A percentile compares a stretch with the other conserved stretches of the same genome.
phyloP scores from a whole-genome alignment of 116 monocot genomes.

The Iris pallida region DNA sequence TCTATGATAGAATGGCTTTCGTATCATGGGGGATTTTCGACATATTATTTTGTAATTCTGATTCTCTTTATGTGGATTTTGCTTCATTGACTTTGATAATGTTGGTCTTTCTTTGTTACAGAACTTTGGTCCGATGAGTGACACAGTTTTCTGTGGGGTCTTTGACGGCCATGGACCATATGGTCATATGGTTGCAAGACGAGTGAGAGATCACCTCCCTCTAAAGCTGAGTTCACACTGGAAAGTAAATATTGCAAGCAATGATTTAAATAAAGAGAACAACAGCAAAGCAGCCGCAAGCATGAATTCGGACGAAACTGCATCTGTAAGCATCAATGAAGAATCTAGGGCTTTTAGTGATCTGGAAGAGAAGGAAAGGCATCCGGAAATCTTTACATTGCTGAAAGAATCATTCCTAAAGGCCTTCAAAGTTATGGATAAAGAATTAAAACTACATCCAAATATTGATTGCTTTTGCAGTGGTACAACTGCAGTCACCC shows the following conservation, averaged over 20 bases:
- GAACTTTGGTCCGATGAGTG: slow-evolving; percentile 44
- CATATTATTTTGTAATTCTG: no score
- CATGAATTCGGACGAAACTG: slow-evolving; percentile 24
- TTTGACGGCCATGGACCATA: slow-evolving; percentile 61
- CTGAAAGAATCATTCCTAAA: slow-evolving; percentile 48
- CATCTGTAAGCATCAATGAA: slow-evolving; percentile 19
- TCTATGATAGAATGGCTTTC: no score
- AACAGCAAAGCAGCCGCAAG: slow-evolving; percentile 15
- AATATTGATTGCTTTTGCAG: slow-evolving; percentile 67
- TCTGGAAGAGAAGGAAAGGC: slow-evolving; percentile 28
- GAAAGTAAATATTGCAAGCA: slow-evolving; percentile 12
- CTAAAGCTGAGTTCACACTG: slow-evolving; percentile 37
- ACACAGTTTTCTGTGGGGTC: slow-evolving; percentile 49
- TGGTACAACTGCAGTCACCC: slow-evolving; percentile 67
- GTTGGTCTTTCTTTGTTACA: slow-evolving; percentile 3
- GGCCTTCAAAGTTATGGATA: slow-evolving; percentile 60
- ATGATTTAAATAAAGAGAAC: slow-evolving; percentile 22
- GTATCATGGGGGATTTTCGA: no score
- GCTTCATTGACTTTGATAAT: no score
- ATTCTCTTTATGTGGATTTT: no score
- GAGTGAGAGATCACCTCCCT: slow-evolving; percentile 59
- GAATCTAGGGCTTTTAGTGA: slow-evolving; percentile 15
- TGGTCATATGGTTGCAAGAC: slow-evolving; percentile 55
- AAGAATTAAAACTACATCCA: slow-evolving; percentile 38
- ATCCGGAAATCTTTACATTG: slow-evolving; percentile 28